Base-by-base conservation (phyloP, 805 yeast species). In the Wickerhamomyces alni region DNA sequence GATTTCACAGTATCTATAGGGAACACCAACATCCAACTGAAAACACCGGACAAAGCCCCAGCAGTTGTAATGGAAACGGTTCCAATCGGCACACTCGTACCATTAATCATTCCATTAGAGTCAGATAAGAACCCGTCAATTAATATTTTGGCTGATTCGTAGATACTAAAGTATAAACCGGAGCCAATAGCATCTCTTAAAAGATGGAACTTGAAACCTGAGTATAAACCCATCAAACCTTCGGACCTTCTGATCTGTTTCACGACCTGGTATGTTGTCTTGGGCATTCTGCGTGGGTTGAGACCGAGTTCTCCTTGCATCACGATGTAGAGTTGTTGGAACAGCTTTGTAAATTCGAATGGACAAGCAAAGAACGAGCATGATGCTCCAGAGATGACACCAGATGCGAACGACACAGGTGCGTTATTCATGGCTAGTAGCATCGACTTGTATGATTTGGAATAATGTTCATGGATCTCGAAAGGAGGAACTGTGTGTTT, bases 1-100 rank as follows among this genome's bases (percentile, higher is more conserved):
- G 89, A 77, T 55, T 87, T 87, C 42, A 82, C 67, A 0, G 95
- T 87, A 58, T 87, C 96, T 10, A 87, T 56, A 4, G 95, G 94
- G 62, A 82, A 87, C 4, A 86, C 80, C 1, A 77, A 58, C 2
- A 77, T 61, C 94, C 95, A 86, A 37, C 87, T 72, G 15, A 82
- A 61, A 15, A 81, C 72, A 3, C 95, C 95, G 4, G 93, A 76
- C 18, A 79, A 46, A 0, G 87, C 95, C n/a, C 94, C 95, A 0
- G 91, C 83, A 2, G 80, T 27, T 3, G 82, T 78, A 17, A 80
- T 68, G 8, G 77, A 64, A 6, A 70, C 24, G 2, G 80, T 65
- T 25, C 61, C 55, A 30, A 63, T 40, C 17, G 57, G 58, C 19
- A 52, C 47, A 17, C 39, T 37, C 49, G 62, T 41, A 51, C 66